Evolutionary conservation across 352 stramenopile genomes (phyloP), one percentile per base, ranked within the genome.

Genomic region (Globisporangium yorkense): DNA sequence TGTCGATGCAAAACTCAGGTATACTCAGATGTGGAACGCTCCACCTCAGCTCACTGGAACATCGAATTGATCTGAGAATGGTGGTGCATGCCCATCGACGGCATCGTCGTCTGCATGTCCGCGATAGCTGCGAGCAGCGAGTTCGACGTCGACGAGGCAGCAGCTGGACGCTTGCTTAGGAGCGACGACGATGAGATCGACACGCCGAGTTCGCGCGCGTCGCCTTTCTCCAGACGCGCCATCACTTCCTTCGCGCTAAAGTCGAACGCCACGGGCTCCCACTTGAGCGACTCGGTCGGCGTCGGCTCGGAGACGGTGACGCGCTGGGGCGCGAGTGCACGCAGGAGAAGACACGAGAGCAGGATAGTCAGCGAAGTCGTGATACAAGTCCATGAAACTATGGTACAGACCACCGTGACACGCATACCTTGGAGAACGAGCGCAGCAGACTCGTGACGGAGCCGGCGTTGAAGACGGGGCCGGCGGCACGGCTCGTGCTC

Each of bases 351-450:
- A n/a, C 20, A 49, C 24, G 43, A 13, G 31, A 35, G 31, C 8
- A 9, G 0, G 24, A 27, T 27, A 35, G 33, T 39, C 33, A 39
- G 8, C 33, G 33, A 39, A 8, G 12, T 4, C 39, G 43, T 47
- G n/a, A 27, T n/a, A n/a, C 35, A 33, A 50, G 8, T 16, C 27
- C 43, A 64, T n/a, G 39, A 66, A 9, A 7, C 27, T 50, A 44
- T 41, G 29, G 21, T 21, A 58, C 1, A 40, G 27, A 18, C 51
- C 44, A 66, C 29, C n/a, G 31, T 51, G n/a, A 54, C 20, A 47
- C n/a, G 20, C 31, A 37, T 33, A 92, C 83, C 77, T 89, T 91
- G 27, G 86, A 77, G 41, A 93, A 73, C 12, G 75, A 88, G 16
- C 80, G 77, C 44, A 93, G 62, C 33, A 80, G 70, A 50, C 71